Conservation (phyloP, 1,284 basidiomycete genomes). For the Trichosporon sp. region DNA sequence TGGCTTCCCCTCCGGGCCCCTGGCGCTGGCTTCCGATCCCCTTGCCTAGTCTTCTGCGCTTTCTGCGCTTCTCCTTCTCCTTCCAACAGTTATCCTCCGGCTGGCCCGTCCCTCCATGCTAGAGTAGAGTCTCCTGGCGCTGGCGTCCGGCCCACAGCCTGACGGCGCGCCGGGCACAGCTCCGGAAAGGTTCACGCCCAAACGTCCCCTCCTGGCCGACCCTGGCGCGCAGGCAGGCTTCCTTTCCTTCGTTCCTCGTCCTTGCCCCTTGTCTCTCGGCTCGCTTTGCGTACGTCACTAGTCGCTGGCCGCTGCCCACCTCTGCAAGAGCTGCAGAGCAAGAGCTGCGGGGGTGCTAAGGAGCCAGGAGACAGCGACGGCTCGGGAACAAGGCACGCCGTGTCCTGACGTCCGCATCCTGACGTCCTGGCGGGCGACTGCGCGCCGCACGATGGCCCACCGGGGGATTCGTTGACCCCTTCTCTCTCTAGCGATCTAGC, state of each 20-base stretch:
- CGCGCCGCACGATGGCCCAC: not conserved
- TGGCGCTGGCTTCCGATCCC: not conserved
- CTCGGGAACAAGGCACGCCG: not conserved
- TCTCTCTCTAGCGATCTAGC: too few species aligned
- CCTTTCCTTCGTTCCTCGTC: not conserved
- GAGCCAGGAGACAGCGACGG: not conserved
- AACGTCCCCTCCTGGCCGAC: not conserved
- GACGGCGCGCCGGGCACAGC: too few species aligned
- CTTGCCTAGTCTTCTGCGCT: not conserved
- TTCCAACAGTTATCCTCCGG: not conserved
- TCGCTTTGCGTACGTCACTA: not conserved
- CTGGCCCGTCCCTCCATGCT: not conserved
- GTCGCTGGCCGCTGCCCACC: not conserved
- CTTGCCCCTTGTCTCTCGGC: not conserved
- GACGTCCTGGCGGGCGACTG: not conserved
- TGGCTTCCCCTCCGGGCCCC: not conserved
- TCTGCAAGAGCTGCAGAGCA: not conserved
- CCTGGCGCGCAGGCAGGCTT: not conserved
- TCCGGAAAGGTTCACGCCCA: not conserved
- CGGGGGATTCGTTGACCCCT: not conserved
- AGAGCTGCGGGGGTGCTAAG: not conserved
- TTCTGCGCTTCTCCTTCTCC: not conserved
- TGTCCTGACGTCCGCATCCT: too few species aligned
- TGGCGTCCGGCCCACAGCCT: too few species aligned
- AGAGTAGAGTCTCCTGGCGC: not conserved